Conservation (phyloP, 176 grass and related monocot species). For the Lolium rigidum region DNA sequence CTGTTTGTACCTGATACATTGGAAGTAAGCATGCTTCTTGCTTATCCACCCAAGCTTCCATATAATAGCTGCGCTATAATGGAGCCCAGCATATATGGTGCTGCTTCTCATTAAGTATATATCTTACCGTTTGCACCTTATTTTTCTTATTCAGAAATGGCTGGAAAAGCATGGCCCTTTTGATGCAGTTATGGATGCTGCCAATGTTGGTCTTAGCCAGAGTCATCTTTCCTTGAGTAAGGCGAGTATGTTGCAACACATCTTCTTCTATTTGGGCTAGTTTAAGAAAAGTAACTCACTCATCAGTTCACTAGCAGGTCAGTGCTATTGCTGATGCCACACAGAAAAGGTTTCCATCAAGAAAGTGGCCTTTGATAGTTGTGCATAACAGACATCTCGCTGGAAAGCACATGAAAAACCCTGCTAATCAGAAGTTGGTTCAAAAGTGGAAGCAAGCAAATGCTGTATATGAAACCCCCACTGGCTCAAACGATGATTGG, state of each 20-base stretch:
- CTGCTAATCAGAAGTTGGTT: conserved; percentile 48
- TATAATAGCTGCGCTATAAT: background rate
- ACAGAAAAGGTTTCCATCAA: conserved; percentile 47
- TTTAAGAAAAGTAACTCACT: background rate
- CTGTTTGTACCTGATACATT: background rate
- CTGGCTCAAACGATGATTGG: conserved; percentile 84
- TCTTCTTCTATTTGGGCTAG: conserved; percentile 4
- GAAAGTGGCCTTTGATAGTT: conserved; percentile 65
- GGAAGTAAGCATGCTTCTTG: background rate
- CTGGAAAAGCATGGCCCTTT: conserved; percentile 67
- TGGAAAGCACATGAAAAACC: conserved; percentile 53
- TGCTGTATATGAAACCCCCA: conserved; percentile 81
- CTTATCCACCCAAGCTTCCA: background rate
- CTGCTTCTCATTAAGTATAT: background rate
- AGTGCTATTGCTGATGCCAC: conserved; percentile 65
- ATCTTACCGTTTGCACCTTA: conserved; percentile 9
- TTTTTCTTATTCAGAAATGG: conserved; percentile 57
- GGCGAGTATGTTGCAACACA: conserved; percentile 42
- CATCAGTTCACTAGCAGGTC: conserved; percentile 44
- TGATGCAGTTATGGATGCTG: conserved; percentile 69
- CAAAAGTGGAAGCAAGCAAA: conserved; percentile 63
- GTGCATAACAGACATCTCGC: conserved; percentile 67
- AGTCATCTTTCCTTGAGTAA: conserved; percentile 62
- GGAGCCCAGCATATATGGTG: background rate
- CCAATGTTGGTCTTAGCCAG: conserved; percentile 67